A percentile compares a stretch with the other conserved stretches of the same genome.
phyloP scores from a whole-genome alignment of 2,329 filamentous ascomycete genomes.

The Fusarium ambrosium region DNA sequence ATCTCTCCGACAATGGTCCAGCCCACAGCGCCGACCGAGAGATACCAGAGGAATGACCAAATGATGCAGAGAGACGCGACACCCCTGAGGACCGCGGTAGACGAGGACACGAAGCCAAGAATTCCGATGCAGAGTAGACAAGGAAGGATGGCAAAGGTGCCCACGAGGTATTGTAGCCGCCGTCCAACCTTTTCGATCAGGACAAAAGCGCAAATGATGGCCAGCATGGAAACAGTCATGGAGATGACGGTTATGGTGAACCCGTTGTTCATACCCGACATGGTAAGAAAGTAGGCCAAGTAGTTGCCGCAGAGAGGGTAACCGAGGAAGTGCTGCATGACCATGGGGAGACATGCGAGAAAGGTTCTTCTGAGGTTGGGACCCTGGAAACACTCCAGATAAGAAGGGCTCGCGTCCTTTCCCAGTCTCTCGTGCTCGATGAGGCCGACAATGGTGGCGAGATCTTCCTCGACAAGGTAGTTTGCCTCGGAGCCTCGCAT shows the following conservation, averaged over 20 bases:
- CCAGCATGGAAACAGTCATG: not conserved
- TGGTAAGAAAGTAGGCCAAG: constrained; percentile 3
- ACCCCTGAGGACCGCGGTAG: too few species aligned
- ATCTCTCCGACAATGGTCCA: constrained; percentile 12
- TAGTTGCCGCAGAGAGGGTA: constrained; percentile 8
- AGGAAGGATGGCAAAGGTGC: not conserved
- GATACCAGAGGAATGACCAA: not conserved
- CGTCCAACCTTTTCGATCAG: constrained; percentile 2
- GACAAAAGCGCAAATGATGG: not conserved
- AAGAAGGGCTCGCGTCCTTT: not conserved
- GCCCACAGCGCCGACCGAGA: not conserved
- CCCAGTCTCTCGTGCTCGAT: not conserved
- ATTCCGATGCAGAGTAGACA: not conserved
- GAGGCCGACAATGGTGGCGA: too few species aligned
- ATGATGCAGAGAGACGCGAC: constrained; percentile 1
- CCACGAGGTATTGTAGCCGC: not conserved
- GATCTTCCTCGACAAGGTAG: not conserved
- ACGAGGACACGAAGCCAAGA: not conserved
- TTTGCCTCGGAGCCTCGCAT: too few species aligned
- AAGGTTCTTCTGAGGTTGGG: not conserved
- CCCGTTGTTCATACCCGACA: not conserved
- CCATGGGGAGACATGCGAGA: not conserved
- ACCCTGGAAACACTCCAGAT: constrained; percentile 3
- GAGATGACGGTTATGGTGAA: constrained; percentile 10
- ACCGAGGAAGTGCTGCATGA: constrained; percentile 1